Evolutionary conservation across 2,329 filamentous ascomycete genomes (phyloP).

Genomic region (Fusarium robinianum): DNA sequence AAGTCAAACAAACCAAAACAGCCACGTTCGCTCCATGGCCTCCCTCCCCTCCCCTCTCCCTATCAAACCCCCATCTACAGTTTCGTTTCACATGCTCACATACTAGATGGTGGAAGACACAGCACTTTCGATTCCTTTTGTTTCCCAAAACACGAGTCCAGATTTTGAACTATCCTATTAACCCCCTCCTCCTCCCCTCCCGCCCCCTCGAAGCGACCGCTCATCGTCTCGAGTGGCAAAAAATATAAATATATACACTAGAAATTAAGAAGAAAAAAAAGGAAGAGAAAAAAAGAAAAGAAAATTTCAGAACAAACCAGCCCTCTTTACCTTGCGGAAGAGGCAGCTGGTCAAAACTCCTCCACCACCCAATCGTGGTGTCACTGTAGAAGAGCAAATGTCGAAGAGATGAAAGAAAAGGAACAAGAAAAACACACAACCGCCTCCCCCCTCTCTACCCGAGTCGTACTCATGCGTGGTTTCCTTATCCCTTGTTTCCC

Average conservation of each 20-base stretch:
- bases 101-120: no score
- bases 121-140: no score
- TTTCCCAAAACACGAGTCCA: no score
- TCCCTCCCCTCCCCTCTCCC: no score
- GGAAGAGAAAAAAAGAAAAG: no score
- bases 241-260: slow-evolving; percentile 24
- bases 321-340: slow-evolving; percentile 2
- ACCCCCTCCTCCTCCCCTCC: slow-evolving; percentile 8
- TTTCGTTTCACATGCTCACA: no score
- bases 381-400: slow-evolving; percentile 21
- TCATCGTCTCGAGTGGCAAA: background rate
- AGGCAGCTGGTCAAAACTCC: slow-evolving; percentile 1
- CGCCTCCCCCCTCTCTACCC: slow-evolving; percentile 8
- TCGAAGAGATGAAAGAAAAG: background rate
- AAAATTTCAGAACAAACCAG: slow-evolving; percentile 7
- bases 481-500: background rate
- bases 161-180: slow-evolving; percentile 27
- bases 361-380: slow-evolving; percentile 7
- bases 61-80: no score
- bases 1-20: no score
- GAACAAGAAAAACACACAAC: slow-evolving; percentile 5
- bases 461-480: slow-evolving; percentile 8
- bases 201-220: background rate
- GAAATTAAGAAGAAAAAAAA: slow-evolving; percentile 21
- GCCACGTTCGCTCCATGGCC: no score